These are phyloP conservation scores for Colletotrichum tropicale DNA, from an alignment of 2,329 filamentous ascomycete species.

Conservation along the genomic window DNA sequence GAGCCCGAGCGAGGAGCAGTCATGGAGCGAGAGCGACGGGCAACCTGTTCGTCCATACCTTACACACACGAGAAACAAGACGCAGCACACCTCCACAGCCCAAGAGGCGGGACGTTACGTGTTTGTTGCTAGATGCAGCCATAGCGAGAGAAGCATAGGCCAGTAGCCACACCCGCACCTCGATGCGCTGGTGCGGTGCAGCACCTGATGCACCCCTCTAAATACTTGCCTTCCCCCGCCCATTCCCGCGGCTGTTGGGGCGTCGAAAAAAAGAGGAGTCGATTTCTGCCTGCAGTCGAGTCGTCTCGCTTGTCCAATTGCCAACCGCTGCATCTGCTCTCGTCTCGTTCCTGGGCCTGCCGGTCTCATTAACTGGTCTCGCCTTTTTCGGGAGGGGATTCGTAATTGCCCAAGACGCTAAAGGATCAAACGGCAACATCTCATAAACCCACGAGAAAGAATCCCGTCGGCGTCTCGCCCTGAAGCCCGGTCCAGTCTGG, in stretches of 20 bases:
- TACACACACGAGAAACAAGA: neutral
- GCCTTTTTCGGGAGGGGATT: conserved; percentile 16
- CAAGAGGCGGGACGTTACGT: conserved; percentile 7
- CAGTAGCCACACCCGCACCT: conserved; percentile 8
- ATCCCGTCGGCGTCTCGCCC: conserved; percentile 5
- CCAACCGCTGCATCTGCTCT: neutral
- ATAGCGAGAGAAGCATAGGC: conserved; percentile 11
- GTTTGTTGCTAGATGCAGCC: conserved; percentile 14
- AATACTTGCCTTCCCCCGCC: neutral
- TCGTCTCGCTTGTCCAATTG: conserved; percentile 3
- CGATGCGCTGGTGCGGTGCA: neutral
- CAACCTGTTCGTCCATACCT: neutral
- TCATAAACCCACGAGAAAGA: neutral
- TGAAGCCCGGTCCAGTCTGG: neutral
- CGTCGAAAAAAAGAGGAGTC: neutral
- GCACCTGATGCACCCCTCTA: conserved; percentile 7
- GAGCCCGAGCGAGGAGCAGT: neutral
- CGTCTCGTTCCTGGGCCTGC: conserved; percentile 14
- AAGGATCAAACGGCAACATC: conserved; percentile 21
- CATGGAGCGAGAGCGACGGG: neutral
- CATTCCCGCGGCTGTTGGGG: neutral
- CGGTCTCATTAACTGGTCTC: conserved; percentile 14
- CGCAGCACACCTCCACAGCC: neutral
- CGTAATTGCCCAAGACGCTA: conserved; percentile 25
- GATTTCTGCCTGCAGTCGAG: neutral